These are phyloP conservation scores for Diaporthe amygdali DNA, from an alignment of 2,329 filamentous ascomycete genomes.

Conservation along the genomic window DNA sequence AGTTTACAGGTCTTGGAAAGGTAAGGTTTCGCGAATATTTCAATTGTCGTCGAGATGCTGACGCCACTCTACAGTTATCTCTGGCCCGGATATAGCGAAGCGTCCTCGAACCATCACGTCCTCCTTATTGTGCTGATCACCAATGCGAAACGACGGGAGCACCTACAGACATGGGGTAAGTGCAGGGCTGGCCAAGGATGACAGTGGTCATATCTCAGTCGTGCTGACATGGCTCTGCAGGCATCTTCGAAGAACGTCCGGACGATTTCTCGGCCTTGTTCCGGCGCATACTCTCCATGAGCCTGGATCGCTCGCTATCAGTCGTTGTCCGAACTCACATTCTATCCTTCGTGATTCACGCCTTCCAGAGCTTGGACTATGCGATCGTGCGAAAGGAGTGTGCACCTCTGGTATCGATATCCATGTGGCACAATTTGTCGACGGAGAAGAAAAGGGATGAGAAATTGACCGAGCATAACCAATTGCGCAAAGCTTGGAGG, in stretches of 20 bases:
- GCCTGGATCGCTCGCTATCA: conserved; percentile 71
- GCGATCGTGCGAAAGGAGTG: conserved; percentile 93
- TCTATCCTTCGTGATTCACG: conserved; percentile 86
- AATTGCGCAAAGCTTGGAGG: conserved; percentile 88
- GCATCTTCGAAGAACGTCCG: conserved; percentile 76
- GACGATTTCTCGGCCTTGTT: conserved; percentile 89
- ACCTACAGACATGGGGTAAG: conserved; percentile 85
- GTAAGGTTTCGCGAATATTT: conserved; percentile 45
- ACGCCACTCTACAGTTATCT: conserved; percentile 68
- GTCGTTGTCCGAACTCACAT: conserved; percentile 77
- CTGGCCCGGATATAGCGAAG: conserved; percentile 90
- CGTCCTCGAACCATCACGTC: conserved; percentile 90
- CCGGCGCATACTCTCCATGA: conserved; percentile 87
- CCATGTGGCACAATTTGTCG: conserved; percentile 92
- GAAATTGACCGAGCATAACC: conserved; percentile 73
- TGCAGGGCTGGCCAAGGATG: not conserved
- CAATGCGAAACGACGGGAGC: conserved; percentile 87
- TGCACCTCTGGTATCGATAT: conserved; percentile 91
- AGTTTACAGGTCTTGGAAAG: conserved; percentile 89
- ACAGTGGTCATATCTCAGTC: not conserved
- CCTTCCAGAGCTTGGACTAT: conserved; percentile 93
- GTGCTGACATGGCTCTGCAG: conserved; percentile 45
- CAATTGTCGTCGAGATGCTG: conserved; percentile 26
- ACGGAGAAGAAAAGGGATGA: conserved; percentile 76
- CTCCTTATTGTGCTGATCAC: conserved; percentile 84